Conservation (phyloP, 306 rosid genomes). For the Crataegus laevigata region DNA sequence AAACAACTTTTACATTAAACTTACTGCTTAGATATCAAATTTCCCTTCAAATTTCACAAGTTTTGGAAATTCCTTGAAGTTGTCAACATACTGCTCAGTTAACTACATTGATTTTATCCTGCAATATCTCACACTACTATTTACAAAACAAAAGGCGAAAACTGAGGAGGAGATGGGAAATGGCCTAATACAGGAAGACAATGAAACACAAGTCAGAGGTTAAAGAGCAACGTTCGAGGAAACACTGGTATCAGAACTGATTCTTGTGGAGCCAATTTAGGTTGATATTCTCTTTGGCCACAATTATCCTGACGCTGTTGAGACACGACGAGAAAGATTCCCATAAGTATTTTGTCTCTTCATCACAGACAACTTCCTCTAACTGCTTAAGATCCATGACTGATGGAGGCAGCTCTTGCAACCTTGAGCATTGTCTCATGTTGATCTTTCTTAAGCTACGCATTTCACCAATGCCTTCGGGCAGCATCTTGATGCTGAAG, state of each 20-base stretch:
- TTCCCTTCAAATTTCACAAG: too few species aligned
- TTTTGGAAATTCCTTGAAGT: too few species aligned
- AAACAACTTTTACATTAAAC: too few species aligned
- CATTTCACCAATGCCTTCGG: conserved; percentile 42
- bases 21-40: too few species aligned
- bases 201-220: neutral
- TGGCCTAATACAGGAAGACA: neutral
- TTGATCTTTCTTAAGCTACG: conserved; percentile 23
- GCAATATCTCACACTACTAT: too few species aligned
- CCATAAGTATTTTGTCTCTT: conserved; percentile 33
- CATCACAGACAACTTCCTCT: conserved; percentile 45
- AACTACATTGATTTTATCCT: too few species aligned
- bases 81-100: too few species aligned
- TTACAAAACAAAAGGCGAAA: too few species aligned
- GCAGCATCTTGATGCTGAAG: conserved; percentile 32
- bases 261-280: conserved; percentile 25
- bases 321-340: conserved; percentile 2
- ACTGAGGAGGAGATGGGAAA: too few species aligned
- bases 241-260: neutral
- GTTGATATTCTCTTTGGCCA: conserved; percentile 19
- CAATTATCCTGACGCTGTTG: neutral
- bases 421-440: conserved; percentile 31
- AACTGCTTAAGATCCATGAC: conserved; percentile 26
- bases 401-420: conserved; percentile 35
- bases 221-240: neutral